phyloP scores from a whole-genome alignment of 2,329 filamentous ascomycete species.

The Aspergillus fijiensis region DNA sequence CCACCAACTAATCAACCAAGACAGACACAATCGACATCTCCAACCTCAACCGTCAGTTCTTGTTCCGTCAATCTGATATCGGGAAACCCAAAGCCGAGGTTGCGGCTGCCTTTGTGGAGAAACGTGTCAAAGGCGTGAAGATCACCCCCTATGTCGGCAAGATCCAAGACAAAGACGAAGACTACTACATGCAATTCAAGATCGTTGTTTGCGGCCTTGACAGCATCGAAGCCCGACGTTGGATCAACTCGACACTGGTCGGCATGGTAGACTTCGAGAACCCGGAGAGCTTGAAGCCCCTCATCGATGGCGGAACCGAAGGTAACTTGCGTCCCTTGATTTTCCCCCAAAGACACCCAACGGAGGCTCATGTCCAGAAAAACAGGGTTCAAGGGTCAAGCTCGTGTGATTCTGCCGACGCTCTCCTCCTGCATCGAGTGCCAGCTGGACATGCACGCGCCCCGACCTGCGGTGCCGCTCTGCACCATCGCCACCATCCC shows the following conservation, averaged over 20 bases:
- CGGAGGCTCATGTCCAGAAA: slow-evolving; percentile 16
- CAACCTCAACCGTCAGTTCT: slow-evolving; percentile 95
- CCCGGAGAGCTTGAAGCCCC: slow-evolving; percentile 81
- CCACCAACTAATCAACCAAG: slow-evolving; percentile 17
- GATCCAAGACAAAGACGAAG: slow-evolving; percentile 95
- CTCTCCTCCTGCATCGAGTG: slow-evolving; percentile 97
- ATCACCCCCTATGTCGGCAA: slow-evolving; percentile 93
- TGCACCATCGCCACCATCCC: slow-evolving; percentile 96
- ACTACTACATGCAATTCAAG: slow-evolving; percentile 96
- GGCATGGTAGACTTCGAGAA: slow-evolving; percentile 83
- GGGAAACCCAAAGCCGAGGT: slow-evolving; percentile 93
- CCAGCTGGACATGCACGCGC: slow-evolving; percentile 97
- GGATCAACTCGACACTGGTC: slow-evolving; percentile 95
- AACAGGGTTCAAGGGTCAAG: slow-evolving; percentile 89
- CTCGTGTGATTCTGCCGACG: slow-evolving; percentile 85
- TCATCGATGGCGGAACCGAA: slow-evolving; percentile 96
- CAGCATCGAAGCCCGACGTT: slow-evolving; percentile 94
- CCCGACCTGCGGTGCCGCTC: slow-evolving; percentile 91
- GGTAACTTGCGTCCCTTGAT: slow-evolving; percentile 44
- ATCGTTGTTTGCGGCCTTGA: slow-evolving; percentile 92
- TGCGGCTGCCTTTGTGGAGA: slow-evolving; percentile 87
- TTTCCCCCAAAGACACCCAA: neutral
- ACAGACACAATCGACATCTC: slow-evolving; percentile 96
- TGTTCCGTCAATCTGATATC: slow-evolving; percentile 89
- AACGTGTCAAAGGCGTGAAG: slow-evolving; percentile 80